phyloP scores from a whole-genome alignment of 192 early-diverging fungal genomes.

The Coemansia sp. region DNA sequence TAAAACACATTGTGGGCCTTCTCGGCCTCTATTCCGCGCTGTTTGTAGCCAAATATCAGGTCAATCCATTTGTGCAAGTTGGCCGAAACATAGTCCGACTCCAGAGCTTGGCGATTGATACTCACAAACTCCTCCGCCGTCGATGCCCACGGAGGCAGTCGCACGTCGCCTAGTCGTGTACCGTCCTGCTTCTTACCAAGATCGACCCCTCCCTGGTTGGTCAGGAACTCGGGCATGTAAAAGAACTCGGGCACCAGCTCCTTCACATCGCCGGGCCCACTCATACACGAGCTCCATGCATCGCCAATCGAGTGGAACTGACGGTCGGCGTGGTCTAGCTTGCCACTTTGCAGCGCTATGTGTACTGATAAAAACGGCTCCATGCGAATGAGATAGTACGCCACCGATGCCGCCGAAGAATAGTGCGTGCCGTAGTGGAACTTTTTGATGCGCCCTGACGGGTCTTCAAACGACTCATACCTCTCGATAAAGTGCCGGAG shows the following conservation, averaged over 20 bases:
- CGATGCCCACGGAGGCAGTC: conserved; percentile 83
- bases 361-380: conserved; percentile 80
- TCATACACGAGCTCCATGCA: conserved; percentile 70
- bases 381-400: conserved; percentile 81
- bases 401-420: conserved; percentile 86
- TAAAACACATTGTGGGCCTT: conserved; percentile 93
- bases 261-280: conserved; percentile 78
- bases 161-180: conserved; percentile 58
- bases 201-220: conserved; percentile 67
- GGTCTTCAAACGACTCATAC: conserved; percentile 63
- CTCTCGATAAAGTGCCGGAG: conserved; percentile 51
- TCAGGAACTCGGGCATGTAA: conserved; percentile 89
- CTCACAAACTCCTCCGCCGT: conserved; percentile 78
- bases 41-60: conserved; percentile 94
- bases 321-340: conserved; percentile 80
- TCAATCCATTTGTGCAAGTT: conserved; percentile 95
- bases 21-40: conserved; percentile 80
- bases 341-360: conserved; percentile 58
- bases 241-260: conserved; percentile 97
- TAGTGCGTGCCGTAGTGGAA: conserved; percentile 99
- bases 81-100: conserved; percentile 83
- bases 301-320: conserved; percentile 74
- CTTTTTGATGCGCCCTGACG: conserved; percentile 51
- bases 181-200: conserved; percentile 60
- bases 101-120: conserved; percentile 72